Conservation (phyloP, 2,329 filamentous ascomycete species). For the Meredithiella fracta region DNA sequence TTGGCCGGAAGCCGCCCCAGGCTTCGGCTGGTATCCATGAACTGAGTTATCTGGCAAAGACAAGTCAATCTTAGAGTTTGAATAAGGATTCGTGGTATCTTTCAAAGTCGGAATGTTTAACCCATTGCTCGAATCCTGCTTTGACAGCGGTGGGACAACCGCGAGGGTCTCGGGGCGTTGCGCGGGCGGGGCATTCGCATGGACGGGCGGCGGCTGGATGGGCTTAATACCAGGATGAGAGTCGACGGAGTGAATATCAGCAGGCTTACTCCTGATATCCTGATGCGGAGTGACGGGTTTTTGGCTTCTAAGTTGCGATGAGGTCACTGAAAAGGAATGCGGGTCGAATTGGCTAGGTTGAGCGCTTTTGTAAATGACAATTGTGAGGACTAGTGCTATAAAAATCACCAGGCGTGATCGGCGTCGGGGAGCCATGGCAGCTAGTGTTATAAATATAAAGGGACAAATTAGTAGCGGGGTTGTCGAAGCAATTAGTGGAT, state of each 20-base stretch:
- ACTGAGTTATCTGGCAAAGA: slow-evolving; percentile 6
- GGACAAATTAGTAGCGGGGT: background rate
- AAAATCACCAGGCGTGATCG: slow-evolving; percentile 45
- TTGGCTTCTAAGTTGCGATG: slow-evolving; percentile 2
- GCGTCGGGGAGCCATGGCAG: slow-evolving; percentile 30
- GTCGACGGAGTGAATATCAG: background rate
- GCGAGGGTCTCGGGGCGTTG: background rate
- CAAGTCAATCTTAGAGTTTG: slow-evolving; percentile 4
- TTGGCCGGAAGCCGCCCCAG: background rate
- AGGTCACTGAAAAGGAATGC: background rate
- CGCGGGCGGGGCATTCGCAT: background rate
- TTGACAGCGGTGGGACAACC: background rate
- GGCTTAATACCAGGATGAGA: slow-evolving; percentile 2
- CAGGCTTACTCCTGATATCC: background rate
- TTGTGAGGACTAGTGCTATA: slow-evolving; percentile 36
- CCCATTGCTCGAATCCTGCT: background rate
- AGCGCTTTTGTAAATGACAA: slow-evolving; percentile 36
- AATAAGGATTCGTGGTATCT: background rate
- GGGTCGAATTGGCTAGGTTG: slow-evolving; percentile 19
- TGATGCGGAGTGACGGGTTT: background rate
- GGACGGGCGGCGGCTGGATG: slow-evolving; percentile 3
- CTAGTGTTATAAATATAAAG: background rate
- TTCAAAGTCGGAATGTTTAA: slow-evolving; percentile 5
- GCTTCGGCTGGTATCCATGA: slow-evolving; percentile 4
- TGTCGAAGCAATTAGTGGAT: background rate